A percentile compares a stretch with the other conserved stretches of the same genome.
These are phyloP conservation scores for Populus alba DNA, from an alignment of 345 rosid genomes.

Conservation along the genomic window DNA sequence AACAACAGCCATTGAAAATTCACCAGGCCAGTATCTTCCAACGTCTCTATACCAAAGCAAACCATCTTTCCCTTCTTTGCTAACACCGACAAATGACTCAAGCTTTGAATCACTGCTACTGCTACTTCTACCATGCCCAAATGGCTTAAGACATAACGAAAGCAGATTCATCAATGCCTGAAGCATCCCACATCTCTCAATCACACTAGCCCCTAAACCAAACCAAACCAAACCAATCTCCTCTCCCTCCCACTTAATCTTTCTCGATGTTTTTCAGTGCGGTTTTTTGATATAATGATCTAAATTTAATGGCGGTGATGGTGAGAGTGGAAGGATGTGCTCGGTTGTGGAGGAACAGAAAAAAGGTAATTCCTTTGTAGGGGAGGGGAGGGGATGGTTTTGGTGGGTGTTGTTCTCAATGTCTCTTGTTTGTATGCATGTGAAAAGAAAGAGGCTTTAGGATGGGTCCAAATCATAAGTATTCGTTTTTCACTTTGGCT, in stretches of 20 bases:
- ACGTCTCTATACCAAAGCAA: slow-evolving; percentile 76
- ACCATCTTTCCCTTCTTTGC: slow-evolving; percentile 68
- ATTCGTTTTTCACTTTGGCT: neutral
- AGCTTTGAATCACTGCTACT: slow-evolving; percentile 4
- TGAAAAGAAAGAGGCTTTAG: neutral
- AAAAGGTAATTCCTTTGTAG: slow-evolving; percentile 14
- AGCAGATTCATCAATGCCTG: slow-evolving; percentile 85
- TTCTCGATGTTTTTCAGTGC: slow-evolving; percentile 4
- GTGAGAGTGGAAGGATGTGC: slow-evolving; percentile 26
- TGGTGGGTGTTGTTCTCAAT: slow-evolving; percentile 23
- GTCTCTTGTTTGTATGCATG: slow-evolving; percentile 12
- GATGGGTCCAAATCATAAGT: neutral
- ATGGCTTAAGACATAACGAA: slow-evolving; percentile 74
- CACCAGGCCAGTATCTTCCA: slow-evolving; percentile 64
- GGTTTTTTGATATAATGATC: slow-evolving; percentile 15
- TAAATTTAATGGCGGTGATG: slow-evolving; percentile 15
- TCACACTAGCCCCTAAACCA: slow-evolving; percentile 6
- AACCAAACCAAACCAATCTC: slow-evolving; percentile 1
- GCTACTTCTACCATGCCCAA: slow-evolving; percentile 38
- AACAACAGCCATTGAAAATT: slow-evolving; percentile 85
- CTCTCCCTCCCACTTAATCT: slow-evolving; percentile 4
- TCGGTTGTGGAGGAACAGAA: slow-evolving; percentile 71
- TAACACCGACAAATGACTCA: slow-evolving; percentile 19
- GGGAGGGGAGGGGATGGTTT: slow-evolving; percentile 14
- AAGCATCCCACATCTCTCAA: slow-evolving; percentile 89